A percentile compares a stretch with the other conserved stretches of the same genome.
Evolutionary conservation across 2,329 filamentous ascomycete genomes (phyloP).

Genomic region (Botrytis fragariae): DNA sequence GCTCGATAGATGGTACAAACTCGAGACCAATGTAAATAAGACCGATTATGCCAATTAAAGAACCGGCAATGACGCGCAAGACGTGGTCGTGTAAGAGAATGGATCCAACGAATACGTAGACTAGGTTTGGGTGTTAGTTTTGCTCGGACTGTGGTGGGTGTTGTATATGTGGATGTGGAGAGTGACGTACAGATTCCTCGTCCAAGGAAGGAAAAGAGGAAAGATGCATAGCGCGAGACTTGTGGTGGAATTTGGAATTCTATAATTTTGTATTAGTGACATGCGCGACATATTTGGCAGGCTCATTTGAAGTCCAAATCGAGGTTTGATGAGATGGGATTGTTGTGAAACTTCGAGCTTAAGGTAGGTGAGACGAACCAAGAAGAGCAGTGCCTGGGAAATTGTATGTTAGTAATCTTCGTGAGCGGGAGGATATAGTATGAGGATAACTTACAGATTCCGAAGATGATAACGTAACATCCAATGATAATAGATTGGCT

Average conservation of each 20-base stretch:
- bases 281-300: background rate
- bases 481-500: constrained; percentile 76
- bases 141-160: constrained; percentile 2
- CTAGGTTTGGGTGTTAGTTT: constrained; percentile 46
- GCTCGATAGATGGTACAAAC: constrained; percentile 74
- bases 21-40: constrained; percentile 72
- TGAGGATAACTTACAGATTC: constrained; percentile 60
- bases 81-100: constrained; percentile 70
- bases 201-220: constrained; percentile 96
- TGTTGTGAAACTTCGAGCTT: constrained; percentile 20
- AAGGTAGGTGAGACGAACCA: constrained; percentile 40
- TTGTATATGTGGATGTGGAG: constrained; percentile 1
- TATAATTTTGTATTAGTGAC: background rate
- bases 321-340: background rate
- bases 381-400: constrained; percentile 64
- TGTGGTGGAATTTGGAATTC: constrained; percentile 97
- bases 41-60: constrained; percentile 74
- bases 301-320: background rate
- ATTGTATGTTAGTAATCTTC: constrained; percentile 27
- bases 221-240: constrained; percentile 88
- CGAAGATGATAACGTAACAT: constrained; percentile 87
- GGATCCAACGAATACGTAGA: constrained; percentile 93
- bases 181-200: constrained; percentile 81
- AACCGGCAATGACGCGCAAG: constrained; percentile 72
- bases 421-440: background rate